Evolutionary conservation across 176 grass and related monocot species (phyloP), one percentile per base, ranked within the genome.

Genomic region (Eragrostis nindensis): DNA sequence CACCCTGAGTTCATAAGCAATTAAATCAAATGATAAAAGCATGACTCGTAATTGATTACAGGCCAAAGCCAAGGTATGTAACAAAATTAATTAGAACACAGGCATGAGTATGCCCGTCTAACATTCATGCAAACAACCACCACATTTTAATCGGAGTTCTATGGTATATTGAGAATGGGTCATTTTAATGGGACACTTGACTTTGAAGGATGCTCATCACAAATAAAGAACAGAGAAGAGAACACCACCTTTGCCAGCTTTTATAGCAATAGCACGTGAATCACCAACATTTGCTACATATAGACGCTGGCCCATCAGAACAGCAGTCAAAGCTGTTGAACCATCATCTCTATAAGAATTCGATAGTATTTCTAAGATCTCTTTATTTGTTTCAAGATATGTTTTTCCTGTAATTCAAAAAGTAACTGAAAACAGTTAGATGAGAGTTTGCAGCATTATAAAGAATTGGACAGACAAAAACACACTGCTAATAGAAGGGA

Each of bases 271-370:
- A 77, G 85, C 83, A 54, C 95, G 90, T 60, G 95, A 98, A 89
- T 98, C 95, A 66, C 92, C 92, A 63, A 98, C 95, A 76, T 93
- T 98, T 82, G 92, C 95, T 46, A 98, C 95, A 87, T 91, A 98
- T 26, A 93, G 36, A 56, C 68, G 81, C 74, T 89, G 82, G 44
- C 81, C 90, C 43, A 98, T 80, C 66, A 94, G 70, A 82, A 98
- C 63, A 66, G 90, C 90, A 85, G 81, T 75, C 79, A 87, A 92
- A 87, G 90, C 90, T 67, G 92, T 98, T 24, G 95, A 98, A 46
- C 95, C 92, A 88, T 98, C 95, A 85, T 98, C 87, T 84, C 95
- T 92, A 61, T 75, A 94, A 62, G 77, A 62, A 83, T 45, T 72
- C 11, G 39, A 78, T 83, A 92, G 70, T 67, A 86, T 65, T 80